These are phyloP conservation scores for Cystobasidium sp. DNA, from an alignment of 1,284 basidiomycete genomes.

Conservation along the genomic window DNA sequence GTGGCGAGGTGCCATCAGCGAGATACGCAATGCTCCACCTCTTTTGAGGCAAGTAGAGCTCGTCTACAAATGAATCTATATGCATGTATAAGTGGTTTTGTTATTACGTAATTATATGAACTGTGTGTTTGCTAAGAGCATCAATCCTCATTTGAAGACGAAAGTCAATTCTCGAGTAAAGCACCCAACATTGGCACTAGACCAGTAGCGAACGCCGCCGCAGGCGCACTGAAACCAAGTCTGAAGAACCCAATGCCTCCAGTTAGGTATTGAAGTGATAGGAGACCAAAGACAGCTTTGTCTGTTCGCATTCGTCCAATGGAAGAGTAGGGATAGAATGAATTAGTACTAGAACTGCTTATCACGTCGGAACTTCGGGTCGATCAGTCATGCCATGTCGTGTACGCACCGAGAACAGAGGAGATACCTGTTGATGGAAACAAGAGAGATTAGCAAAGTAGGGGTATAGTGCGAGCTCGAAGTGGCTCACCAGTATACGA, in stretches of 20 bases:
- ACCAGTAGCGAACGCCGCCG: constrained; percentile 25
- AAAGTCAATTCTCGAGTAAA: constrained; percentile 24
- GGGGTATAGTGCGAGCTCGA: neutral
- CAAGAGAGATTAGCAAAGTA: neutral
- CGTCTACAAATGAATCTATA: too few relatives aligned
- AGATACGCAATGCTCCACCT: too few relatives aligned
- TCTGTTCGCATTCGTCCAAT: constrained; percentile 7
- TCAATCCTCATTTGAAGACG: neutral
- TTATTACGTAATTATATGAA: neutral
- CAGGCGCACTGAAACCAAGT: constrained; percentile 29
- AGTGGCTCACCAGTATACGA: constrained; percentile 34
- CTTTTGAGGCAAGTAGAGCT: too few relatives aligned
- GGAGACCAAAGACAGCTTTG: constrained; percentile 36
- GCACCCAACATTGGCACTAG: constrained; percentile 36
- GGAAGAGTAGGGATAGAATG: too few relatives aligned
- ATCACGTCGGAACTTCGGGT: too few relatives aligned
- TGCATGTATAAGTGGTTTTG: neutral
- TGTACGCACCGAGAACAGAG: constrained; percentile 35
- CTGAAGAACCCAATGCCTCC: constrained; percentile 27
- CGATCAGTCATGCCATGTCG: neutral
- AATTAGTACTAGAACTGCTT: too few relatives aligned
- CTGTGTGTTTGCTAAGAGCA: neutral
- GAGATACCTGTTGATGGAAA: constrained; percentile 22
- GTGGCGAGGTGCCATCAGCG: too few relatives aligned
- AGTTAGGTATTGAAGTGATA: constrained; percentile 28